Base-by-base conservation (phyloP, 2,329 filamentous ascomycete genomes). In the Meredithiella fracta region DNA sequence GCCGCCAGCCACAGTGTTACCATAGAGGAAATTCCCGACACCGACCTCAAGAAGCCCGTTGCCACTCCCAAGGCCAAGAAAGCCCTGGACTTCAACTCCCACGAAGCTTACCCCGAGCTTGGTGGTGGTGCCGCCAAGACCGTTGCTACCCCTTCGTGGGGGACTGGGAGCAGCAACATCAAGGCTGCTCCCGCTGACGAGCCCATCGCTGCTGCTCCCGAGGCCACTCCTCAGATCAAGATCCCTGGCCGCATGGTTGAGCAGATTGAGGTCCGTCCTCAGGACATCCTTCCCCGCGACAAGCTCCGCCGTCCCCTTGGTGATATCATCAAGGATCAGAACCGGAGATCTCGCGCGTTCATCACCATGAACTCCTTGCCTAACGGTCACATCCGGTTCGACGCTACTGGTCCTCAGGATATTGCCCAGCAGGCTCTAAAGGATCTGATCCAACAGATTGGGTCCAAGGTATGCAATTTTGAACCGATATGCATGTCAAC, bases 281-380 rank as follows among this genome's bases (percentile, higher is more conserved):
- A 82, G 49, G 83, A 92, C 66, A 79, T 97, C 66, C 77, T 86
- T 50, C 83, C 87, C 17, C 80, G 84, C 47, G 74, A 73, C 59
- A 82, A 94, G 67, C 73, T 96, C 64, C 94, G 86, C 75, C 87
- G 87, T 62, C 87, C 91, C 6, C 75, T 96, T 53, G 74, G 80
- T 31, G 91, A 97, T 62, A 83, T 92, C 61, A 73, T 96, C 65
- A 86, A 87, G 66, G 89, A 96, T 61, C 86, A 97, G 70, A 96
- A 94, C 71, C 86, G 85, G 70, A 86, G 85, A 65, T 94, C 87
- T 59, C 89, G 91, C 66, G 89, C 90, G 58, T 86, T 81, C 62
- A 80, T 98, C 62, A 83, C 85, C 62, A 83, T 90, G 75, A 79
- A 79, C 58, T 78, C 79, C 59, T 80, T 82, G n/a, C 77, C 82